Percentiles rank a stretch among this genome's conserved stretches.
Conservation (phyloP, 495 filamentous ascomycete genomes). For the Pseudotulostoma volvatum region DNA sequence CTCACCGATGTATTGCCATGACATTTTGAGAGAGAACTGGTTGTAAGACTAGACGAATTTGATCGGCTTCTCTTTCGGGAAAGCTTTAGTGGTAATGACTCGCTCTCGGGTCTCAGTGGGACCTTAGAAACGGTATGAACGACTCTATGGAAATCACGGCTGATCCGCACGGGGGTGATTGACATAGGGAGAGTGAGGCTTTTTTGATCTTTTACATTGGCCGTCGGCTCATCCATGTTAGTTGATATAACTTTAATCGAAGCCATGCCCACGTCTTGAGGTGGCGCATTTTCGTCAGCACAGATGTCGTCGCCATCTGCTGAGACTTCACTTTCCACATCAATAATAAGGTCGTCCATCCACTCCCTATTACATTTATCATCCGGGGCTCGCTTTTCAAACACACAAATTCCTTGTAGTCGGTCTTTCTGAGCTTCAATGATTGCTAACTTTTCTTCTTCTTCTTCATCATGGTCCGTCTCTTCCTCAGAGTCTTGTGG, state of each 20-base stretch:
- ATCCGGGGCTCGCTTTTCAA: no score
- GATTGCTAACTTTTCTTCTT: no score
- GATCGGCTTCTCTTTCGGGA: conserved; percentile 37
- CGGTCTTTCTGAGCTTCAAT: no score
- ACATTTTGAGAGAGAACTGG: no score
- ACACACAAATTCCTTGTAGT: no score
- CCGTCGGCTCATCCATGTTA: conserved; percentile 6
- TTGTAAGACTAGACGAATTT: conserved; percentile 12
- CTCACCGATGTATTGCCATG: no score
- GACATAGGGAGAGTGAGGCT: conserved; percentile 2
- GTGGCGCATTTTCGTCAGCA: conserved; percentile 39
- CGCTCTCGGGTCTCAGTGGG: conserved; percentile 51
- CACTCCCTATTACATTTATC: no score
- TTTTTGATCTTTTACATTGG: conserved; percentile 20
- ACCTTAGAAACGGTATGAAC: conserved; percentile 64
- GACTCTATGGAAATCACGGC: conserved; percentile 11
- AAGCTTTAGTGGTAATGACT: conserved; percentile 41
- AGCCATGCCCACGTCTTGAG: conserved; percentile 1
- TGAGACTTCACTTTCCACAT: no score
- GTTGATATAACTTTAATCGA: conserved; percentile 6
- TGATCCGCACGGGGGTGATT: conserved; percentile 3
- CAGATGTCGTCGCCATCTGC: conserved; percentile 33
- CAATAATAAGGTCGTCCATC: no score
- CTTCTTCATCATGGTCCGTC: no score
- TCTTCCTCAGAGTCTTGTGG: no score